Evolutionary conservation across 2,329 filamentous ascomycete species (phyloP), one percentile per base, ranked within the genome.

Genomic region (Aureobasidium zeae): DNA sequence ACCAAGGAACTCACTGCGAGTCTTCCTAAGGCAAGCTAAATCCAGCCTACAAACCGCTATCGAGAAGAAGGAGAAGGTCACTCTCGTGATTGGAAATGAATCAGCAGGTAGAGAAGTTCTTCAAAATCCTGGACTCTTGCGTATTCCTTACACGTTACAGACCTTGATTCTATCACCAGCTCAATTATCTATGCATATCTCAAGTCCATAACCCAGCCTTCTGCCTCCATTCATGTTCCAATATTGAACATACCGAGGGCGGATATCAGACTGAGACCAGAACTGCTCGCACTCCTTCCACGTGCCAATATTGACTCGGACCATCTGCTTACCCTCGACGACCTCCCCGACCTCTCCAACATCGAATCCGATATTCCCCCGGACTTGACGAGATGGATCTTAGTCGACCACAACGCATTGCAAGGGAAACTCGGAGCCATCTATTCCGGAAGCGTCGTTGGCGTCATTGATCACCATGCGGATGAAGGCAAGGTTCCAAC

Each of bases 371-470:
- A 44, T 15, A 57, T 82, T 9, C 53, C 60, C 0, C 68, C 76
- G 0, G 67, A 72, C 19, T 72, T 76, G 34, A 81, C 81, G 1
- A 68, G 66, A 37, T 87, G 82, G 82, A 63, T 86, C 13, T 67
- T 91, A 1, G 83, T 91, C 3, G 85, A 91, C 63, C 86, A 91
- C 67, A 91, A 91, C 57, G 71, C 68, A 1, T 66, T 86, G 35
- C 80, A 81, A 5, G 82, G 83, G 0, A 54, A 63, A 11, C 65
- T 89, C 12, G 73, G 69, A 12, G 62, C 58, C 26, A 60, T 67
- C 12, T 84, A 77, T 55, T 63, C 64, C 0, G 48, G 56, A 3
- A 64, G 67, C 7, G 72, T 88, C 0, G 63, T 70, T 4, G 82
- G 80, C 3, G 80, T 80, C 50, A 73, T 91, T 43, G 85, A 91